A percentile compares a stretch with the other conserved stretches of the same genome.
These are phyloP conservation scores for Penicillium italicum DNA, from an alignment of 2,329 filamentous ascomycete species.

Conservation along the genomic window DNA sequence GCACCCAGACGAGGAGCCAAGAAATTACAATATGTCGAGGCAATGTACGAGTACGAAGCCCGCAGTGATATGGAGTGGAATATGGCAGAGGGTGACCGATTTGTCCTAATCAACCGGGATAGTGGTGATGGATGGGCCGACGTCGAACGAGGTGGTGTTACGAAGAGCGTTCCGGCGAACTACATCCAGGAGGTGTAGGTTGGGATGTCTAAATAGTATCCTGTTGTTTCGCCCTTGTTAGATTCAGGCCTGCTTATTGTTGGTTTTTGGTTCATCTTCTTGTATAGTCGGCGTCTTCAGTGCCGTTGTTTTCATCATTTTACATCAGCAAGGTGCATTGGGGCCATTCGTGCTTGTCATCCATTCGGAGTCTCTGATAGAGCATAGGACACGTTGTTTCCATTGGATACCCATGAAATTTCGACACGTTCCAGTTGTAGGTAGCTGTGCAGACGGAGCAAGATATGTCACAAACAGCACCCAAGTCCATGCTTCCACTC, in stretches of 20 bases:
- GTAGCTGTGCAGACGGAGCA: not conserved
- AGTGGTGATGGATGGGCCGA: constrained; percentile 94
- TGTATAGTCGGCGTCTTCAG: constrained; percentile 8
- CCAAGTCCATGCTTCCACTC: not conserved
- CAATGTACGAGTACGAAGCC: constrained; percentile 85
- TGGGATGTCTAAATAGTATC: not conserved
- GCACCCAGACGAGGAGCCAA: constrained; percentile 87
- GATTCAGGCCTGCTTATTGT: not conserved
- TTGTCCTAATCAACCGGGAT: constrained; percentile 85
- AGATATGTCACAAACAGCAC: not conserved
- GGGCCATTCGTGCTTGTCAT: constrained; percentile 11
- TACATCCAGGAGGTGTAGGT: constrained; percentile 73
- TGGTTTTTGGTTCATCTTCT: not conserved
- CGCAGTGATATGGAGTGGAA: constrained; percentile 82
- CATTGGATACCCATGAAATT: not conserved
- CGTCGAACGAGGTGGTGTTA: constrained; percentile 84
- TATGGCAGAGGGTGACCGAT: constrained; percentile 86
- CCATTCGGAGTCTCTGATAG: constrained; percentile 10
- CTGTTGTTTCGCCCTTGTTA: not conserved
- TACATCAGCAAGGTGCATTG: constrained; percentile 23
- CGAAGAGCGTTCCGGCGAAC: constrained; percentile 87
- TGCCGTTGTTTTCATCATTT: constrained; percentile 13
- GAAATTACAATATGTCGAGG: constrained; percentile 90
- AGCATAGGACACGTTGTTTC: constrained; percentile 6
- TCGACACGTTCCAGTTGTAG: not conserved